These are phyloP conservation scores for Tulasnella sp. DNA, from an alignment of 768 basidiomycete genomes.

Conservation along the genomic window DNA sequence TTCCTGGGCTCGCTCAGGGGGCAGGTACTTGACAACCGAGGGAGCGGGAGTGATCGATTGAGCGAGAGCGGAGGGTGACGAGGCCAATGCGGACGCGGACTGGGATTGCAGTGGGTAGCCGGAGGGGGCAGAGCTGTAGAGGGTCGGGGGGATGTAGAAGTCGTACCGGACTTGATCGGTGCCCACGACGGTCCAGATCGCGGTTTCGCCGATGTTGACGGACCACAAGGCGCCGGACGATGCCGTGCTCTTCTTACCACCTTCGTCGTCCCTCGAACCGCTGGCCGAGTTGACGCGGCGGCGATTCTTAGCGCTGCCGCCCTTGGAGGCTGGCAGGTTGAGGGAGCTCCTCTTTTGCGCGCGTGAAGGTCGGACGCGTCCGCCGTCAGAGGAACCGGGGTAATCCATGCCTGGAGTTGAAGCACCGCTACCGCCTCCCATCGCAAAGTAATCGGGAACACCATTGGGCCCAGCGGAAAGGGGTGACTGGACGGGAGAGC, in stretches of 20 bases:
- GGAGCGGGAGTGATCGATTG: constrained; percentile 86
- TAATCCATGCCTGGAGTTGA: constrained; percentile 28
- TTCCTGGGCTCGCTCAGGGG: constrained; percentile 81
- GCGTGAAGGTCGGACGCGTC: constrained; percentile 50
- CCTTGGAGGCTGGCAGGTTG: constrained; percentile 56
- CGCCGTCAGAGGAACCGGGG: constrained; percentile 68
- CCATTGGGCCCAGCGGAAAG: constrained; percentile 39
- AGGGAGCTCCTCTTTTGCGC: constrained; percentile 50
- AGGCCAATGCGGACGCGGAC: constrained; percentile 37
- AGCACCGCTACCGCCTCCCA: constrained; percentile 39
- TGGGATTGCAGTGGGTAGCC: constrained; percentile 23
- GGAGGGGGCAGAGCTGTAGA: constrained; percentile 22
- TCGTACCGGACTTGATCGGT: constrained; percentile 94
- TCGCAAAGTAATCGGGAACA: constrained; percentile 27
- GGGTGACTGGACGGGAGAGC: constrained; percentile 65
- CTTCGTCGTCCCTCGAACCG: constrained; percentile 49
- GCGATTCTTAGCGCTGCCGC: constrained; percentile 49
- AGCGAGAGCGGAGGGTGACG: constrained; percentile 66
- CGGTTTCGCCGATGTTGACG: constrained; percentile 89
- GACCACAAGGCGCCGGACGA: constrained; percentile 76
- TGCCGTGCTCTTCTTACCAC: constrained; percentile 52
- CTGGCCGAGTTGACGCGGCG: constrained; percentile 71
- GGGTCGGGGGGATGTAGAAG: constrained; percentile 81
- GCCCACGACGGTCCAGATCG: constrained; percentile 92
- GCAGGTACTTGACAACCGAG: constrained; percentile 83